Evolutionary conservation across 257 asterid genomes (phyloP).

Genomic region (Penstemon eatonii): DNA sequence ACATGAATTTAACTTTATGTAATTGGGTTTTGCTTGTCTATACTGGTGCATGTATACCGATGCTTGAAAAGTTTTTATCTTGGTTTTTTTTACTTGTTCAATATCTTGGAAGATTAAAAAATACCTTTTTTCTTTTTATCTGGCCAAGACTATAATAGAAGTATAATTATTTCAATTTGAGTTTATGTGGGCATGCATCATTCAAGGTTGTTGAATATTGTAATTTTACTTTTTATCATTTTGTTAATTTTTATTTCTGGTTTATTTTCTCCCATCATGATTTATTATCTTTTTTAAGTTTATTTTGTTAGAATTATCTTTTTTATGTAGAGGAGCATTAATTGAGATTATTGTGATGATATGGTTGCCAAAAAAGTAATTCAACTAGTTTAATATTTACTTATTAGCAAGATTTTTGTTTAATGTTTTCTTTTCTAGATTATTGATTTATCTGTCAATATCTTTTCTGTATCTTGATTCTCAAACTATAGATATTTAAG

Average conservation of each 20-base stretch:
- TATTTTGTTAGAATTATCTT: no score
- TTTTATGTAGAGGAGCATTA: no score
- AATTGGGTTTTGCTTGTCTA: slow-evolving; percentile 9
- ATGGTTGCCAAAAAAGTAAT: no score
- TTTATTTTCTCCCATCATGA: neutral
- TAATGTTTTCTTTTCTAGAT: slow-evolving; percentile 1
- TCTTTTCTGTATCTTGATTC: no score
- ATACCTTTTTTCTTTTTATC: neutral
- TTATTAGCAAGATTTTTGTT: no score
- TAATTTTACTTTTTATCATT: slow-evolving; percentile 2
- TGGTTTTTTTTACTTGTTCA: slow-evolving; percentile 4
- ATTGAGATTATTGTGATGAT: no score
- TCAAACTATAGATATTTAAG: neutral
- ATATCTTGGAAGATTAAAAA: neutral
- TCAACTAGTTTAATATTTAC: no score
- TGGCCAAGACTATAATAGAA: slow-evolving; percentile 17
- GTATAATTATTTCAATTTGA: slow-evolving; percentile 21
- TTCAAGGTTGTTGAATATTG: neutral
- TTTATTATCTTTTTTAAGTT: no score
- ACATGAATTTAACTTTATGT: neutral
- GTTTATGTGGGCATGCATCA: slow-evolving; percentile 36
- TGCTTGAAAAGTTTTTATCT: slow-evolving; percentile 27
- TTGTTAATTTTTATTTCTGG: slow-evolving; percentile 8
- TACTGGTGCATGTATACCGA: slow-evolving; percentile 10
- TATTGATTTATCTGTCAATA: neutral